Conservation (phyloP, 805 yeast genomes). For the Sungouiella blattae region DNA sequence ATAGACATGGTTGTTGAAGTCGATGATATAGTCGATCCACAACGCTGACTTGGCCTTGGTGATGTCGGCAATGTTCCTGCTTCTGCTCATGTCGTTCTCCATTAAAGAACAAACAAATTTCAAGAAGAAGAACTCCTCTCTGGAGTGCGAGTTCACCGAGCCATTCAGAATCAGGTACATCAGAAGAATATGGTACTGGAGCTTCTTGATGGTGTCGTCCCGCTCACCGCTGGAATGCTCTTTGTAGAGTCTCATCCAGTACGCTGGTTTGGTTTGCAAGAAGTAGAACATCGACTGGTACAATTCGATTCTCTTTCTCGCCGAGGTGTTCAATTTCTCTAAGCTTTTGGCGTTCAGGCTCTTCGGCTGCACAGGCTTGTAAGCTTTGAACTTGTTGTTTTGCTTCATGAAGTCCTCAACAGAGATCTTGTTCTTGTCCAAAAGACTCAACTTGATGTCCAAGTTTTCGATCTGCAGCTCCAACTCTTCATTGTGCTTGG, state of each 20-base stretch:
- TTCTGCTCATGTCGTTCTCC: slow-evolving; percentile 34
- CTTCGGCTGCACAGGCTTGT: slow-evolving; percentile 15
- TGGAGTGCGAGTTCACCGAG: slow-evolving; percentile 34
- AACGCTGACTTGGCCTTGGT: slow-evolving; percentile 33
- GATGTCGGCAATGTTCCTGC: slow-evolving; percentile 32
- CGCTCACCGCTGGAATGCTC: slow-evolving; percentile 19
- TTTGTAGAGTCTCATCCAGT: slow-evolving; percentile 56
- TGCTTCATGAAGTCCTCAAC: slow-evolving; percentile 63
- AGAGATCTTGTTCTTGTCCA: slow-evolving; percentile 76
- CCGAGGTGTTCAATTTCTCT: slow-evolving; percentile 35
- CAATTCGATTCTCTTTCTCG: slow-evolving; percentile 54
- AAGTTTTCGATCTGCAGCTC: slow-evolving; percentile 74
- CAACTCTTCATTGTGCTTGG: slow-evolving; percentile 65
- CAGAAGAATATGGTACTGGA: slow-evolving; percentile 21
- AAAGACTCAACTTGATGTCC: slow-evolving; percentile 71
- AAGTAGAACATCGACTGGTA: slow-evolving; percentile 79
- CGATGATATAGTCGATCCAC: slow-evolving; percentile 45
- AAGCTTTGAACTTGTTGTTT: slow-evolving; percentile 30
- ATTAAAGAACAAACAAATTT: slow-evolving; percentile 52
- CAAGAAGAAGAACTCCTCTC: slow-evolving; percentile 71
- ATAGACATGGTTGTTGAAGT: slow-evolving; percentile 44
- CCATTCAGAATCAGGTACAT: slow-evolving; percentile 32
- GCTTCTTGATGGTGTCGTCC: slow-evolving; percentile 14
- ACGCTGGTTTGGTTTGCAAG: slow-evolving; percentile 77
- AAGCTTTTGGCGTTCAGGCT: slow-evolving; percentile 19